Base-by-base conservation (phyloP, 225 moss, liverwort and hornwort genomes). In the Sphagnum contortum region DNA sequence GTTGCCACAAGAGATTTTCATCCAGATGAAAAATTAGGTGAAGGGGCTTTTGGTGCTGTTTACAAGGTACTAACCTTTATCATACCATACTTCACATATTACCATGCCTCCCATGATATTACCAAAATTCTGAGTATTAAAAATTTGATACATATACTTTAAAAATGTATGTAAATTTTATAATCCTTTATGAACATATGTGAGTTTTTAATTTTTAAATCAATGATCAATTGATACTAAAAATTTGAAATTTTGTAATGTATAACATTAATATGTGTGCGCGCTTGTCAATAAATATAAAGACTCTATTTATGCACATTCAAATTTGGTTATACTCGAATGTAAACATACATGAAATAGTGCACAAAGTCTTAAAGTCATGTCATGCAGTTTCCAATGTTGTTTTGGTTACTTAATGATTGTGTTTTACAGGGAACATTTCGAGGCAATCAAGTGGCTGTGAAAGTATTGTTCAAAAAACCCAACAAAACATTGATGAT, bases 11-110 rank as follows among this genome's bases (percentile, higher is more conserved):
- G 4, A 5, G 75, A 77, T 29, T 87, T 87, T 48, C 64, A 68
- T 49, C 50, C 48, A 10, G 51, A 68, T 2, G 74, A 49, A 68
- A 70, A 71, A 61, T 61, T 83, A 52, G 87, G 83, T 47, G 44
- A 62, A 6, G 83, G 83, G 69, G 78, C 79, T 7, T 83, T 75
- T 51, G 87, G 86, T 49, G 77, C 59, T 66, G 87, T 87, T 12
- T 80, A 78, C 63, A 87, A 83, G 80, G 87, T 87, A 49, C 49
- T 57, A 3, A 12, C 7, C n/a, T n/a, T n/a, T n/a, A 5, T 44
- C 5, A 57, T 57, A 12, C 57, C 0, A 57, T 57, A 5, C 4
- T 0, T 29, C 4, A 12, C 13, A 5, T 12, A 2, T 57, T 29
- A 57, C 5, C 57, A n/a, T 9, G 57, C 12, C 44, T 58, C 14